phyloP scores from a whole-genome alignment of 345 rosid genomes.

The Lumnitzera racemosa region DNA sequence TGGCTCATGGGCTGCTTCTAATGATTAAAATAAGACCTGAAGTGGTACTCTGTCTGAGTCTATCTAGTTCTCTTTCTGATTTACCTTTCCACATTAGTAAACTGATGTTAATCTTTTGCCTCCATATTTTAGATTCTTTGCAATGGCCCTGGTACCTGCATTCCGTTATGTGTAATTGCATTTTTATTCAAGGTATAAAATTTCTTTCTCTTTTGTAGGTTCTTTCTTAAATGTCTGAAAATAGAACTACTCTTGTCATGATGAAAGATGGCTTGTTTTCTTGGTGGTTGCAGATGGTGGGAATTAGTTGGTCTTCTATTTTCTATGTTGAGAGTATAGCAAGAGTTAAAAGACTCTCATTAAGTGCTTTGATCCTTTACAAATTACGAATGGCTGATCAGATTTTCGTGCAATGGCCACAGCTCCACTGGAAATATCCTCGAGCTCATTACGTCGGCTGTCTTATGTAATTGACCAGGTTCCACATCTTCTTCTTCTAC shows the following conservation, averaged over 20 bases:
- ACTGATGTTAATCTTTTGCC: neutral
- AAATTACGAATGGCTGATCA: conserved; percentile 70
- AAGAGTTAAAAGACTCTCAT: conserved; percentile 76
- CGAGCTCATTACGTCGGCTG: conserved; percentile 74
- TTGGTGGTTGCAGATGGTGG: conserved; percentile 37
- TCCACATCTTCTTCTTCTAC: too few relatives aligned
- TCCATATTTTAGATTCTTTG: conserved; percentile 56
- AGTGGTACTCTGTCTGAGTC: conserved; percentile 45
- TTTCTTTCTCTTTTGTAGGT: neutral
- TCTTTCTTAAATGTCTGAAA: neutral
- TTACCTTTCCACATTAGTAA: too few relatives aligned
- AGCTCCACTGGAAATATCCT: conserved; percentile 52
- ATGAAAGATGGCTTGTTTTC: neutral
- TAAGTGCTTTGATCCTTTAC: conserved; percentile 82
- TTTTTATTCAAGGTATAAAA: conserved; percentile 65
- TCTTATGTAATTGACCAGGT: conserved; percentile 47
- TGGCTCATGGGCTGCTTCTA: conserved; percentile 56
- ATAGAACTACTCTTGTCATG: neutral
- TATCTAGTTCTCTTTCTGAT: neutral
- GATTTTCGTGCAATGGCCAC: conserved; percentile 90
- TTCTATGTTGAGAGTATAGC: conserved; percentile 92
- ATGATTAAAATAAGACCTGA: conserved; percentile 79
- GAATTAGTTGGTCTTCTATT: conserved; percentile 75
- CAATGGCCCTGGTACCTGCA: conserved; percentile 96
- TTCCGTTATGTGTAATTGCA: conserved; percentile 75